Evolutionary conservation across 805 yeast genomes (phyloP).

Genomic region (Pichia occidentalis): DNA sequence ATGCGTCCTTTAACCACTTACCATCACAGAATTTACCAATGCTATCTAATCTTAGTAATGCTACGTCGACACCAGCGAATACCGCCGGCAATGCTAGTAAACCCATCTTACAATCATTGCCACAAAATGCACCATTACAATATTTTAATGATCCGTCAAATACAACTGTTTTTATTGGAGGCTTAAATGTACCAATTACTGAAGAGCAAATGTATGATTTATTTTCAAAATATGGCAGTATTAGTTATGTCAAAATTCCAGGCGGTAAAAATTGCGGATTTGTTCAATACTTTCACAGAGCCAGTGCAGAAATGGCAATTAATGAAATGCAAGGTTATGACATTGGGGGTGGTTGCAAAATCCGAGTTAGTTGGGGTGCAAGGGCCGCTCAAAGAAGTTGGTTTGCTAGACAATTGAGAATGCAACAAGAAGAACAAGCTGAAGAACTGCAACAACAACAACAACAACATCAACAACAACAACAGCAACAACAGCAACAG

Average conservation of each 20-base stretch:
- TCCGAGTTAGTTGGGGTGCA: slow-evolving; percentile 82
- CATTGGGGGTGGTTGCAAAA: slow-evolving; percentile 67
- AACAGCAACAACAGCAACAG: slow-evolving; percentile 1
- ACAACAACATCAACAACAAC: not conserved
- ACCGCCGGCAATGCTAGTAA: slow-evolving; percentile 15
- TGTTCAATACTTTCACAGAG: slow-evolving; percentile 71
- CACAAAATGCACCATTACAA: slow-evolving; percentile 41
- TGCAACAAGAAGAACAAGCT: slow-evolving; percentile 27
- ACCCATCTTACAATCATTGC: slow-evolving; percentile 22
- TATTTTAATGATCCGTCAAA: slow-evolving; percentile 70
- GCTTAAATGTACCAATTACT: slow-evolving; percentile 51
- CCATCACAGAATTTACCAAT: too few relatives aligned
- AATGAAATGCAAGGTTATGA: slow-evolving; percentile 86
- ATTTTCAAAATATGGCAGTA: slow-evolving; percentile 65
- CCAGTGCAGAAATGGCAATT: slow-evolving; percentile 81
- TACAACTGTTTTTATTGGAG: slow-evolving; percentile 76
- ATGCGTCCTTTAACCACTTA: not conserved
- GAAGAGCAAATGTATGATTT: slow-evolving; percentile 55
- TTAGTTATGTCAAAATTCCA: slow-evolving; percentile 74
- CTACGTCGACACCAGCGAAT: slow-evolving; percentile 11
- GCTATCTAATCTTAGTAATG: too few relatives aligned
- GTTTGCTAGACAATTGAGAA: slow-evolving; percentile 29
- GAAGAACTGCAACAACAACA: slow-evolving; percentile 14
- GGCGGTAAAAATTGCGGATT: slow-evolving; percentile 77
- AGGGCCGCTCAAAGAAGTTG: slow-evolving; percentile 42